Conservation (phyloP, 306 rosid species). For the Hippophae gyantsensis region DNA sequence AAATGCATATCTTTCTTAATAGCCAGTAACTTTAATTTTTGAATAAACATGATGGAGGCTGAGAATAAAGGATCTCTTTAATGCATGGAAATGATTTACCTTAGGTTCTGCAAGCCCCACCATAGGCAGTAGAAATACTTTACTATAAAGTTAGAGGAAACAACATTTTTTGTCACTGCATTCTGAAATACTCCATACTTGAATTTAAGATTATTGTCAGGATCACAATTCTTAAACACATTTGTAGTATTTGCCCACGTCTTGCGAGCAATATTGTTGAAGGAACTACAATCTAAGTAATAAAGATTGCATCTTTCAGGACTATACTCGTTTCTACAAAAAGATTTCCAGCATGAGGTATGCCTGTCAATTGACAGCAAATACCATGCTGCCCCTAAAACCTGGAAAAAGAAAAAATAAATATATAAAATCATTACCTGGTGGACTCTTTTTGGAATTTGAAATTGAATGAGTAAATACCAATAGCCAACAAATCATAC, state of each 20-base stretch:
- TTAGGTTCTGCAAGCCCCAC: conserved; percentile 97
- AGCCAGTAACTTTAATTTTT: not conserved
- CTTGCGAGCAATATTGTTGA: conserved; percentile 11
- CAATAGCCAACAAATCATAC: too few relatives aligned
- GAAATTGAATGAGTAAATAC: too few relatives aligned
- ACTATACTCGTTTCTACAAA: conserved; percentile 45
- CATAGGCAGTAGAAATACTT: conserved; percentile 88
- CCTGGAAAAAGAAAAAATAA: conserved; percentile 35
- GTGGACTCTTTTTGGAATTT: too few relatives aligned
- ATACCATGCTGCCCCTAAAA: conserved; percentile 96
- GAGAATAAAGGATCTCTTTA: not conserved
- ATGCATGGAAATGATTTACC: conserved; percentile 35
- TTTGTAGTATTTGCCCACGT: conserved; percentile 52
- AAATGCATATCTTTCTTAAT: too few relatives aligned
- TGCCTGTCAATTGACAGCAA: conserved; percentile 77
- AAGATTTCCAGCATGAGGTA: conserved; percentile 80
- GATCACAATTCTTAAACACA: conserved; percentile 58
- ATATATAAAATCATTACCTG: too few relatives aligned
- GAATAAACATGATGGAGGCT: not conserved
- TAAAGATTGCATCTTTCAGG: conserved; percentile 29
- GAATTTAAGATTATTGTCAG: conserved; percentile 33
- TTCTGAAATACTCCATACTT: conserved; percentile 57
- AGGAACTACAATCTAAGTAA: conserved; percentile 61
- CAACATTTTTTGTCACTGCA: conserved; percentile 56
- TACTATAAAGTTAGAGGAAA: conserved; percentile 48